Evolutionary conservation across 2,329 filamentous ascomycete genomes (phyloP), one percentile per base, ranked within the genome.

Genomic region (Cercospora zeae-maydis): DNA sequence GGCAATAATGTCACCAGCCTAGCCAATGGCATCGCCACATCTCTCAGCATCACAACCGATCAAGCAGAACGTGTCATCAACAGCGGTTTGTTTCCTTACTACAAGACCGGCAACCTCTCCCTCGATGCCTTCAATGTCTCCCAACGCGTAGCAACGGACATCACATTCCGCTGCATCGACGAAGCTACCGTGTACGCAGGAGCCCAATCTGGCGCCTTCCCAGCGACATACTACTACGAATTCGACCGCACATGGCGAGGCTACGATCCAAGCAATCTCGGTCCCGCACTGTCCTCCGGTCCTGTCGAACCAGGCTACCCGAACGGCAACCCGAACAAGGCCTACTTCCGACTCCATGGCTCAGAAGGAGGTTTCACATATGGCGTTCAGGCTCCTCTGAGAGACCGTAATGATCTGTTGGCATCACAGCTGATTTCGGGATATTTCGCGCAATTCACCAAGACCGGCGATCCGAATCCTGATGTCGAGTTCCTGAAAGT

Each of bases 151-250:
- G 80, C 83, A 2, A 87, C 84, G 2, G 84, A 87, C 71, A 82
- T 79, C 57, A 80, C 81, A 8, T 87, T 86, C 77, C 81, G 84
- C 61, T 88, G 85, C 71, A 75, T 84, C 56, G 83, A 86, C 70
- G 80, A 86, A 72, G 84, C 84, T 4, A 87, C 84, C 2, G 81
- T 81, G 6, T 82, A 81, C 69, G 77, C 82, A 0, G 83, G 80
- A 2, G 74, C 81, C 0, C 73, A 70, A 14, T 79, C 77, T 14
- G 73, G 75, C 2, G 78, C 80, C 0, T 82, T 86, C 69, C 72
- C 77, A 30, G 73, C 76, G 4, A 76, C 84, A 0, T 87, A 83
- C 71, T 86, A 81, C 71, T 88, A 87, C 73, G 82, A 86, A 70
- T 83, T 87, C 67, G 82, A 86, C 63, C 80, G 85, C 49, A 82